A percentile compares a stretch with the other conserved stretches of the same genome.
Conservation (phyloP, 306 rosid genomes). For the Senna tora region DNA sequence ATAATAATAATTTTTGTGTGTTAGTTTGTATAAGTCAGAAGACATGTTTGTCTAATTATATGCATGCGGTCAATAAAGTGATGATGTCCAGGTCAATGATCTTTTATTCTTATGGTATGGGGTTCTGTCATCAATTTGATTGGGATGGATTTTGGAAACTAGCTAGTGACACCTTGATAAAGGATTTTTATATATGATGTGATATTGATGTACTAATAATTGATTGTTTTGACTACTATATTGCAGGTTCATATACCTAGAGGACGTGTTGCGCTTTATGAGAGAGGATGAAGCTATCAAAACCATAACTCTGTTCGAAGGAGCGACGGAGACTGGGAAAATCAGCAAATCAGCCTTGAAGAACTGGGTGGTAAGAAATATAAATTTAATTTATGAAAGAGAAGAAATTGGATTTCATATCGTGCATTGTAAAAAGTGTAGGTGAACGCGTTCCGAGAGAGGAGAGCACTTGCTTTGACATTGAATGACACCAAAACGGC, state of each 20-base stretch:
- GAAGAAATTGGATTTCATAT: too few species aligned
- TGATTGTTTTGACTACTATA: neutral
- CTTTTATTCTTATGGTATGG: too few species aligned
- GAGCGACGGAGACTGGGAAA: conserved; percentile 53
- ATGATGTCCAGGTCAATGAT: too few species aligned
- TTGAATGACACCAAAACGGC: conserved; percentile 97
- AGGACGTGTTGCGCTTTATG: conserved; percentile 69
- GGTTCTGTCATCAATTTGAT: too few species aligned
- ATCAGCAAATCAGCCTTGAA: conserved; percentile 65
- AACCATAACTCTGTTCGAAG: conserved; percentile 63
- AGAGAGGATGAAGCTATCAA: conserved; percentile 62
- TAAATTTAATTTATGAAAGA: too few species aligned
- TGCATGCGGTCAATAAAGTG: too few species aligned
- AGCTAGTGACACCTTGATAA: too few species aligned
- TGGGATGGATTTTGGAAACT: too few species aligned
- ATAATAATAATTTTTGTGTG: too few species aligned
- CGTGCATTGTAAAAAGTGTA: conserved; percentile 36
- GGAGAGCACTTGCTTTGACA: conserved; percentile 91
- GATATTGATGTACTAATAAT: neutral
- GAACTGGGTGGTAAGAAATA: conserved; percentile 76
- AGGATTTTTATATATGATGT: too few species aligned
- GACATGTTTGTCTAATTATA: too few species aligned
- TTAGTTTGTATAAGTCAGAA: too few species aligned
- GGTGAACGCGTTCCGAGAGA: conserved; percentile 92
- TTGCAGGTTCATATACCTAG: conserved; percentile 54